Evolutionary conservation across 176 grass and related monocot species (phyloP), one percentile per base, ranked within the genome.

Genomic region (Saccharum spontaneum): DNA sequence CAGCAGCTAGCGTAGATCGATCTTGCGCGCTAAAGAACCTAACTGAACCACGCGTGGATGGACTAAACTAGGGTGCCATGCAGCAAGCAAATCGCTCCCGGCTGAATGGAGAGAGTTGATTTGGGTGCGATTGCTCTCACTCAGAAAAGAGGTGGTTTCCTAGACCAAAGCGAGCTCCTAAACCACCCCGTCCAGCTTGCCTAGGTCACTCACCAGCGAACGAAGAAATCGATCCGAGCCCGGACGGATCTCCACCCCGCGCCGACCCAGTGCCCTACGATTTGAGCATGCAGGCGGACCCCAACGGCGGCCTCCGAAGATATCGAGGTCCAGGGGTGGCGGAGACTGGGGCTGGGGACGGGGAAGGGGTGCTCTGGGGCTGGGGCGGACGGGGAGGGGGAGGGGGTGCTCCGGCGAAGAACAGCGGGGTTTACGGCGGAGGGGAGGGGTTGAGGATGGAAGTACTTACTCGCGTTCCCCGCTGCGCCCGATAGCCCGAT

Each of bases 401-500:
- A 24, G 52, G 22, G 26, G 16, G 61, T 9, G 26, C 37, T 67
- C 79, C 63, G 71, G 48, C 12, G 79, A 80, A 61, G 28, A 33
- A 13, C 77, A 41, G n/a, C 77, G 41, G 60, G 62, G 77, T 79
- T 79, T 67, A 67, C 86, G 64, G 17, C 63, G 79, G 49, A 54
- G 79, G 79, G n/a, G 34, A 14, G 22, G 84, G 22, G 54, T 73
- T 64, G 67, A 71, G 62, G 26, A 36, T 23, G 30, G 70, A 31
- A 36, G 31, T 37, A 28, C 38, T 48, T 22, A 43, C 78, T 82
- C 37, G 85, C 48, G 24, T 60, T 70, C 63, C 77, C 63, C 86
- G 12, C 38, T 71, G 48, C 16, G 49, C 69, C 69, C n/a, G n/a
- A n/a, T 7, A 2, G 57, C 69, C 40, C 60, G 71, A 82, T 60